Conservation (phyloP, 306 rosid genomes). For the Glycine soja region DNA sequence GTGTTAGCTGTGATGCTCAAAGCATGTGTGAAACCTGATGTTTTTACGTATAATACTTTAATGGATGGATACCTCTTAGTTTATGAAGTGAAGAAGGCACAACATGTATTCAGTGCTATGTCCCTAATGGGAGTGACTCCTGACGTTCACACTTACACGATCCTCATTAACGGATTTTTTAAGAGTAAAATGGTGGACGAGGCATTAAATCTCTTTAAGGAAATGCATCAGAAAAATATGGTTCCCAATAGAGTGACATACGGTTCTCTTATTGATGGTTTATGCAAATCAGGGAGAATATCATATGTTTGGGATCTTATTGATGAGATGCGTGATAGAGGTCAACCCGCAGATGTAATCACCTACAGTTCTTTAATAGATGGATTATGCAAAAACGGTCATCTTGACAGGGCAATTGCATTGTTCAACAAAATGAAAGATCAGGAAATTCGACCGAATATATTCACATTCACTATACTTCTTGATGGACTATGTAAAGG, state of each 20-base stretch:
- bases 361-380: background rate
- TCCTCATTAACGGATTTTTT: background rate
- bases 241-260: background rate
- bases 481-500: too few species aligned
- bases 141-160: background rate
- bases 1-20: background rate
- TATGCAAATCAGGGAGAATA: slow-evolving; percentile 7
- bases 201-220: slow-evolving; percentile 12
- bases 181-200: slow-evolving; percentile 33
- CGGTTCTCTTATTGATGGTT: slow-evolving; percentile 21
- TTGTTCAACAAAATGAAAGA: too few species aligned
- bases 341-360: background rate
- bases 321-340: slow-evolving; percentile 2
- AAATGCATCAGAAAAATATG: background rate
- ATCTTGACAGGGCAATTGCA: background rate
- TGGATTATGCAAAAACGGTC: background rate
- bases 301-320: background rate
- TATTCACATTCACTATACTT: too few species aligned
- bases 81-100: slow-evolving; percentile 4
- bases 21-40: background rate
- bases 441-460: too few species aligned
- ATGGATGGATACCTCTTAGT: slow-evolving; percentile 42
- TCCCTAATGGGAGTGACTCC: background rate
- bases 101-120: slow-evolving; percentile 12
- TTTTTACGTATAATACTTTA: slow-evolving; percentile 27